A percentile compares a stretch with the other conserved stretches of the same genome.
Evolutionary conservation across 2,329 filamentous ascomycete genomes (phyloP).

Genomic region (Aspergillus pseudonomiae): DNA sequence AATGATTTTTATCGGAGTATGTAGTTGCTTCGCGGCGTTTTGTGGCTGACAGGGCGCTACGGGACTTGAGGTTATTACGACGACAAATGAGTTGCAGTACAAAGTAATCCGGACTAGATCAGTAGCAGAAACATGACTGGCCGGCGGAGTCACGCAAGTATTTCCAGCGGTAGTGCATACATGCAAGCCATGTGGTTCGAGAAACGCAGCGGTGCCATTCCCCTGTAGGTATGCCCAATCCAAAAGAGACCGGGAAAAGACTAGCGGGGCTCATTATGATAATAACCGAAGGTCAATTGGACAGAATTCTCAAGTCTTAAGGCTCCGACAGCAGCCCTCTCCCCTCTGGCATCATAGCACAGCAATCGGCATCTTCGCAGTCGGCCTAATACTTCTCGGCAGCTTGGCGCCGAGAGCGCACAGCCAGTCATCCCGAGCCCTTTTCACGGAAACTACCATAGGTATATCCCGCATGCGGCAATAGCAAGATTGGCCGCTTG

Average conservation of each 20-base stretch:
- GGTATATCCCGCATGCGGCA: neutral
- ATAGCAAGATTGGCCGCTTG: neutral
- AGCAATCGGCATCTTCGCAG: neutral
- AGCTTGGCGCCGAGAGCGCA: constrained; percentile 5
- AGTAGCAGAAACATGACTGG: neutral
- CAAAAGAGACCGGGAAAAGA: neutral
- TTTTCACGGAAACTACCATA: neutral
- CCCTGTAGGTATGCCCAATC: neutral
- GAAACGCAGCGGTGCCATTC: neutral
- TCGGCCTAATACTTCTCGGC: neutral
- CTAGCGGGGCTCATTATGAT: neutral
- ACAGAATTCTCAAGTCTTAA: no score
- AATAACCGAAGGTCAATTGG: neutral
- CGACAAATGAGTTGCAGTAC: neutral
- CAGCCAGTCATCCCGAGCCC: neutral
- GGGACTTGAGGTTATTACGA: neutral
- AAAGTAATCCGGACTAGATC: neutral
- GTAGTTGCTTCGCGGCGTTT: no score
- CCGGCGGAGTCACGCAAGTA: neutral
- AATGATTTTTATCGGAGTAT: neutral
- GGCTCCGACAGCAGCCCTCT: neutral
- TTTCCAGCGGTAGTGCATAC: neutral
- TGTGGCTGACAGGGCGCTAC: neutral
- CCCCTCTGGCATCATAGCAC: neutral
- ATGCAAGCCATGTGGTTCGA: neutral